Evolutionary conservation across 805 yeast species (phyloP), one percentile per base, ranked within the genome.

Genomic region (Saccharomycopsis selenospora): DNA sequence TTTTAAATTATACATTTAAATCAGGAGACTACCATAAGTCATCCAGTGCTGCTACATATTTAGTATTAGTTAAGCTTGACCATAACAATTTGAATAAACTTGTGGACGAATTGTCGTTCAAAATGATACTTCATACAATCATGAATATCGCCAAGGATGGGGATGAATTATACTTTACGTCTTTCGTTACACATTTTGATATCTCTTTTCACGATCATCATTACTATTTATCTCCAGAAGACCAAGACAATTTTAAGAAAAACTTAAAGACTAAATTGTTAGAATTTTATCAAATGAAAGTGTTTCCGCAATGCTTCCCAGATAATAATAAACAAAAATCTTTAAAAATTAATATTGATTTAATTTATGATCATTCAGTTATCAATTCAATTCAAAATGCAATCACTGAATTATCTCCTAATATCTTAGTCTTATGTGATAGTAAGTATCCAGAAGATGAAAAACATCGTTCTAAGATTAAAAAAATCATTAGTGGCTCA

Each of bases 281-380:
- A 20, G 38, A 33, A 5, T 33, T 33, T 20, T 33, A 33, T 14
- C n/a, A 33, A 10, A 6, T 33, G 38, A 33, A 33, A 14, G 38
- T 33, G 4, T 33, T 33, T 20, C 38, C 38, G 38, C 7, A 14
- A 4, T 33, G 38, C 10, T 33, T 33, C 10, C 38, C 38, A 14
- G 4, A 4, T 5, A 10, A 10, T 10, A 17, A 33, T 17, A 14
- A 33, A 17, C 24, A 47, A 11, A 22, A 30, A 33, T 10, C 41
- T 24, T 41, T 50, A 33, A 13, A 24, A 20, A 14, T 50, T 24
- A 40, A 48, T 27, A 22, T 49, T 27, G 46, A 52, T 38, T 20
- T 52, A 18, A 33, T 49, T 14, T 52, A 49, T 49, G 55, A 52
- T 24, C 48, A 43, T 6, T 46, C 47, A 17, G 46, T 50, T 6